Conservation (phyloP, 78 protist species). For the Dictyostelium intermedium region DNA sequence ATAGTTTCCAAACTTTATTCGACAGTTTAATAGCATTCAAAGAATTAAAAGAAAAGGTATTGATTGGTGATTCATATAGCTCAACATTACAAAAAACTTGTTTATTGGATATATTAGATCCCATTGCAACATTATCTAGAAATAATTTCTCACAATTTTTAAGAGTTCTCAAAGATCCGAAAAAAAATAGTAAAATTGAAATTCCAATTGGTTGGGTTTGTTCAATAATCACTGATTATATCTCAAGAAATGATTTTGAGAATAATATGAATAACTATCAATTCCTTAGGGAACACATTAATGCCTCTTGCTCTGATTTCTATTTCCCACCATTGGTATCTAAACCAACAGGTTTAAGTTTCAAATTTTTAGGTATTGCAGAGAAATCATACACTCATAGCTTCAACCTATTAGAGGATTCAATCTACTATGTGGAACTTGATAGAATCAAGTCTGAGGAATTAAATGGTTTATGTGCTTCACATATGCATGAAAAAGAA, state of each 20-base stretch:
- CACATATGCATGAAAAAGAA: background rate
- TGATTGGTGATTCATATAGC: background rate
- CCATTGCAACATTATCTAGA: background rate
- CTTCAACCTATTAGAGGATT: background rate
- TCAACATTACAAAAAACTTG: background rate
- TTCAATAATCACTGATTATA: background rate
- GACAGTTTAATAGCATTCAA: background rate
- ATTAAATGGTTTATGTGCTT: background rate
- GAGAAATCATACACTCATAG: background rate
- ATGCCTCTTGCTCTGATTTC: background rate
- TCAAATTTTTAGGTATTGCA: background rate
- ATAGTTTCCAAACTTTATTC: background rate
- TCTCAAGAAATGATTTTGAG: too few relatives aligned
- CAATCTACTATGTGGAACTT: background rate
- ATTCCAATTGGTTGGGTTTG: background rate
- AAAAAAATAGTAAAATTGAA: background rate
- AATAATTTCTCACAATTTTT: background rate
- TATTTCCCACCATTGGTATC: background rate
- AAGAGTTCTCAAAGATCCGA: background rate
- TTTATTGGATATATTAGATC: constrained; percentile 9
- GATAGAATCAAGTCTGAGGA: background rate
- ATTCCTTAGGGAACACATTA: background rate
- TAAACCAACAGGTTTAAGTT: background rate
- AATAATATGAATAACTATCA: background rate
- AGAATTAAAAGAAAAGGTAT: background rate